Percentiles rank a stretch among this genome's conserved stretches.
Conservation (phyloP, 2,329 filamentous ascomycete genomes). For the Apiospora rasikravindrae region DNA sequence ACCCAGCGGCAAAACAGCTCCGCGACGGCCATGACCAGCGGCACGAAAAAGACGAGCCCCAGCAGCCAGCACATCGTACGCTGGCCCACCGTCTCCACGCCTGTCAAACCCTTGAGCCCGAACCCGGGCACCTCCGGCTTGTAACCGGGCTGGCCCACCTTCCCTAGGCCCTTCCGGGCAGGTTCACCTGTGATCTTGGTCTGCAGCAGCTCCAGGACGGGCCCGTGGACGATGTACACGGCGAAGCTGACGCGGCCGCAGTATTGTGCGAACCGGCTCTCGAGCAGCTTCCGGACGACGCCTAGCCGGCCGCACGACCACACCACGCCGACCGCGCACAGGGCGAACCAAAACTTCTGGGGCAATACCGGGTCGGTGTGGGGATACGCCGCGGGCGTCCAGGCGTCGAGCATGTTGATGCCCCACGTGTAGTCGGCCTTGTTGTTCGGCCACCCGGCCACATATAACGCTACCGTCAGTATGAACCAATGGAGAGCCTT, state of each 20-base stretch:
- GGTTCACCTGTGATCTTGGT: conserved; percentile 37
- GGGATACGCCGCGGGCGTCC: conserved; percentile 42
- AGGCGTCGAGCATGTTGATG: conserved; percentile 38
- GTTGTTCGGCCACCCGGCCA: conserved; percentile 48
- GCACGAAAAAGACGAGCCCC: conserved; percentile 53
- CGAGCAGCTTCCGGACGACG: conserved; percentile 46
- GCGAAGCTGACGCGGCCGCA: conserved; percentile 59
- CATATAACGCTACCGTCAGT: conserved; percentile 39
- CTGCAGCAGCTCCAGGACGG: conserved; percentile 46
- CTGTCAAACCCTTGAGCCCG: conserved; percentile 41
- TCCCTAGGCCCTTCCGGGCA: conserved; percentile 29
- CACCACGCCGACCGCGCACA: conserved; percentile 41
- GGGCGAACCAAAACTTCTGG: conserved; percentile 46
- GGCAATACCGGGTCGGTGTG: conserved; percentile 35
- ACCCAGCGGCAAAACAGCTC: conserved; percentile 63
- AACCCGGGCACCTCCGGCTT: not conserved
- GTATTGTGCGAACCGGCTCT: conserved; percentile 56
- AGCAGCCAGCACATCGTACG: conserved; percentile 42
- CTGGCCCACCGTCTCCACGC: conserved; percentile 35
- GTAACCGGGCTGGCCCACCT: conserved; percentile 25
- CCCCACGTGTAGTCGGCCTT: conserved; percentile 41
- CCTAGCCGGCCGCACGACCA: conserved; percentile 46
- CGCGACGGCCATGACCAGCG: conserved; percentile 58
- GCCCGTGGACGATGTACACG: conserved; percentile 61
- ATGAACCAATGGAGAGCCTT: conserved; percentile 32